Evolutionary conservation across 371 early-diverging fungal genomes (phyloP).

Genomic region (Mucor mucedo): DNA sequence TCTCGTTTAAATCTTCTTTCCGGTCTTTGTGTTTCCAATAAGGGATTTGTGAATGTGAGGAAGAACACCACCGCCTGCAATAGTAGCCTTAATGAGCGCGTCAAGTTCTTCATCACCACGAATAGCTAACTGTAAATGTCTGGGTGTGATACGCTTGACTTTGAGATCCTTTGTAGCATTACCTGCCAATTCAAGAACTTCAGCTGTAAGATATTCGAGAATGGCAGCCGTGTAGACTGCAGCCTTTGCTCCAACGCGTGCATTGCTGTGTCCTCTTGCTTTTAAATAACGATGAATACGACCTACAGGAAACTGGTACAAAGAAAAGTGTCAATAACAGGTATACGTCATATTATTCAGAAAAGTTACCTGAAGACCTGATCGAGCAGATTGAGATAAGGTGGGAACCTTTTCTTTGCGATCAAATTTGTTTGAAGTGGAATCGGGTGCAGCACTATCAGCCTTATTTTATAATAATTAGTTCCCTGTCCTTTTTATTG

Average conservation of each 20-base stretch:
- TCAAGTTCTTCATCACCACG: constrained; percentile 93
- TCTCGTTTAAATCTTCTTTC: constrained; percentile 49
- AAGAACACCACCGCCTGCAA: constrained; percentile 89
- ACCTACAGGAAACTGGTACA: constrained; percentile 77
- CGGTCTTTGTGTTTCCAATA: constrained; percentile 63
- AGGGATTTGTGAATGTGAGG: constrained; percentile 80
- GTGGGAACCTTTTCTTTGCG: constrained; percentile 59
- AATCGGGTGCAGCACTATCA: constrained; percentile 43
- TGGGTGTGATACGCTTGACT: constrained; percentile 88
- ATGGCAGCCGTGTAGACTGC: constrained; percentile 91
- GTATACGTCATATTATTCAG: no score
- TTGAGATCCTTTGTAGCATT: constrained; percentile 91
- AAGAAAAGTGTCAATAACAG: no score
- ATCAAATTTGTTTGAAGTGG: constrained; percentile 27
- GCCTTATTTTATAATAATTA: constrained; percentile 31
- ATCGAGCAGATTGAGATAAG: constrained; percentile 68
- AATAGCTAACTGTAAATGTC: constrained; percentile 91
- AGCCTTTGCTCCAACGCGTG: constrained; percentile 90
- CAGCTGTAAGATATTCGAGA: constrained; percentile 90
- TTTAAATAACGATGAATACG: constrained; percentile 92
- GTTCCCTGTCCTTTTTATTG: constrained; percentile 8
- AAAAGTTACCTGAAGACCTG: constrained; percentile 64
- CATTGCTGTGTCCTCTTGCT: constrained; percentile 74
- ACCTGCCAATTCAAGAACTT: constrained; percentile 90
- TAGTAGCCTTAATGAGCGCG: constrained; percentile 85